Conservation (phyloP, 1,284 basidiomycete species). For the Inonotus obliquus region DNA sequence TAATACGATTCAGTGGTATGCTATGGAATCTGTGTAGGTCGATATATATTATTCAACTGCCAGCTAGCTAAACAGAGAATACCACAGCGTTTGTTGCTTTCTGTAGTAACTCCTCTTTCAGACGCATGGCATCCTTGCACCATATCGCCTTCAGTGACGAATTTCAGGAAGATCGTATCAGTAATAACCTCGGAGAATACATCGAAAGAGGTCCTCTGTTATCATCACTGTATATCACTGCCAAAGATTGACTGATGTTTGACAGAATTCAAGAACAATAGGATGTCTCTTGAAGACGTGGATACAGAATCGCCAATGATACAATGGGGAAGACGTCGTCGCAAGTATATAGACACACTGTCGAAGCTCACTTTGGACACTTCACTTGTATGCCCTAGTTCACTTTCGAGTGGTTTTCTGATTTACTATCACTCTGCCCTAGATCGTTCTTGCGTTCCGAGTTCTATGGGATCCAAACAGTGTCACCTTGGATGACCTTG, state of each 20-base stretch:
- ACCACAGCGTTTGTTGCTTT: constrained; percentile 7
- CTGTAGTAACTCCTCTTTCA: constrained; percentile 8
- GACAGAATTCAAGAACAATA: too few relatives aligned
- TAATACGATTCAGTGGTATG: background rate
- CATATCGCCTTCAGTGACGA: background rate
- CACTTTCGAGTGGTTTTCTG: background rate
- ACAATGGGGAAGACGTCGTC: too few relatives aligned
- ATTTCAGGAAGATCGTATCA: constrained; percentile 2
- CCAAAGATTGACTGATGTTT: too few relatives aligned
- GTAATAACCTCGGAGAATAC: constrained; percentile 2
- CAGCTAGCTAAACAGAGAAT: too few relatives aligned
- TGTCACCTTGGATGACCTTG: constrained; percentile 17
- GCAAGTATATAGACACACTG: too few relatives aligned
- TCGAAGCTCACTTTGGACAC: background rate
- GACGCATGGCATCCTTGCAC: constrained; percentile 7
- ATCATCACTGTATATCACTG: too few relatives aligned
- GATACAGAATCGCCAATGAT: too few relatives aligned
- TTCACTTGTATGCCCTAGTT: background rate
- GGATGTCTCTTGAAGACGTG: too few relatives aligned
- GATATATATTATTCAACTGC: too few relatives aligned
- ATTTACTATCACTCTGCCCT: too few relatives aligned
- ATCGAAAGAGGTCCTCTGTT: constrained; percentile 10
- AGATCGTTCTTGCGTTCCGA: constrained; percentile 13
- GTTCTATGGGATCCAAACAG: constrained; percentile 7
- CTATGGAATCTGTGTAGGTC: background rate